Base-by-base conservation (phyloP, 202 grass and related monocot species). In the Panicum hallii region DNA sequence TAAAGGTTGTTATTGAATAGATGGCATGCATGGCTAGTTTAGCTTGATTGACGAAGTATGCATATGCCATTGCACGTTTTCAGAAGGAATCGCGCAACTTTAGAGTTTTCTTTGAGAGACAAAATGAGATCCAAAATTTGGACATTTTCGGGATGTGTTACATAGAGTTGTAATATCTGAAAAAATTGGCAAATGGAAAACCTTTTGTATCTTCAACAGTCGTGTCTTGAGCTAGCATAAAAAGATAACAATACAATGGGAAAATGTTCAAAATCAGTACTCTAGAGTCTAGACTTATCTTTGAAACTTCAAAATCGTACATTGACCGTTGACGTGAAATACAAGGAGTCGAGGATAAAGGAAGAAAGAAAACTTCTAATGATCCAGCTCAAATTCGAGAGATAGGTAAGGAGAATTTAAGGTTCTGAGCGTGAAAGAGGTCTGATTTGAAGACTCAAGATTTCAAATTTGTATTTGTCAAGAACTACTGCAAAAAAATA, bases 301-400 rank as follows among this genome's bases (percentile, higher is more conserved):
- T 77, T 77, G 54, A 45, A 61, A 77, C 40, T 61, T 57, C 9
- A 40, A 75, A 41, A 75, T 56, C 10, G 50, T 53, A 2, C 32
- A 36, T 56, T 13, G 50, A 56, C 28, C 49, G 19, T 53, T 74
- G 50, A 22, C 17, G 16, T 56, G 41, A 38, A 55, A 40, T 41
- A 26, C 36, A 43, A 76, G 32, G 71, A 55, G 6, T 20, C 0
- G 4, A 74, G 6, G 8, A 55, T 23, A 11, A 11, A 15, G 12
- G 9, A 34, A 36, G 16, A 57, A 57, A 60, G 1, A 58, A 58
- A 57, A 2, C 19, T 54, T 23, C 26, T 9, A 16, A 36, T 26
- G 30, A 30, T 26, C 1, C 17, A 58, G 11, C 53, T 61, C 22
- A 49, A 34, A 36, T 58, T 38, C 75, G 14, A 80, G 9, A 63